Conservation (phyloP, 305 asterid genomes). For the Andrographis paniculata region DNA sequence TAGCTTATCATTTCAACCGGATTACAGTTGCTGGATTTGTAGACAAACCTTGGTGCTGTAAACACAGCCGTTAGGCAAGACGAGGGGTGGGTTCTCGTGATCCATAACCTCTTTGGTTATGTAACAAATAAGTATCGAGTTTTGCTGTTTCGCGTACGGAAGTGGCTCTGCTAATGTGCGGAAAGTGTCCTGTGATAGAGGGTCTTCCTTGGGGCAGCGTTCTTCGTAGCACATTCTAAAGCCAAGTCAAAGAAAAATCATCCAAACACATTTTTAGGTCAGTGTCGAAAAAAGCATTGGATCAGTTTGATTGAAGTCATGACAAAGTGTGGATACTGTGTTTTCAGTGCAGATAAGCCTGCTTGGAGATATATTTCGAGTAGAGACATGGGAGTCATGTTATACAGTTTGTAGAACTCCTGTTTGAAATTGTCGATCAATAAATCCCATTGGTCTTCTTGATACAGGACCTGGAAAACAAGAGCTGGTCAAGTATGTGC, state of each 20-base stretch:
- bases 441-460: constrained; percentile 86
- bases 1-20: neutral
- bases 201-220: constrained; percentile 96
- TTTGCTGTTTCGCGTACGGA: constrained; percentile 96
- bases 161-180: constrained; percentile 79
- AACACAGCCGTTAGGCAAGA: constrained; percentile 92
- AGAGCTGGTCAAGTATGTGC: too few species aligned
- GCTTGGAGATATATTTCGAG: constrained; percentile 91
- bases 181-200: constrained; percentile 92
- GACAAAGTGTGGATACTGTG: constrained; percentile 72
- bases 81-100: constrained; percentile 95
- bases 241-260: constrained; percentile 49
- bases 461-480: constrained; percentile 65
- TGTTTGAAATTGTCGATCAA: constrained; percentile 88
- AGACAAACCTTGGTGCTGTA: constrained; percentile 87
- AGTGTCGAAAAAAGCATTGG: too few species aligned
- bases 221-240: constrained; percentile 83
- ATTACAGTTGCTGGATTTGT: neutral
- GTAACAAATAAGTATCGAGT: constrained; percentile 90
- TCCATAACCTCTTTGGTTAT: constrained; percentile 92
- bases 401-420: constrained; percentile 92
- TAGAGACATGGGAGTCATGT: constrained; percentile 92
- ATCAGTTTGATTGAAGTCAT: too few species aligned
- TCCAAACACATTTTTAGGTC: too few species aligned
- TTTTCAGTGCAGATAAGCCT: constrained; percentile 88